These are phyloP conservation scores for Naganishia onofrii DNA, from an alignment of 768 basidiomycete species.

Conservation along the genomic window DNA sequence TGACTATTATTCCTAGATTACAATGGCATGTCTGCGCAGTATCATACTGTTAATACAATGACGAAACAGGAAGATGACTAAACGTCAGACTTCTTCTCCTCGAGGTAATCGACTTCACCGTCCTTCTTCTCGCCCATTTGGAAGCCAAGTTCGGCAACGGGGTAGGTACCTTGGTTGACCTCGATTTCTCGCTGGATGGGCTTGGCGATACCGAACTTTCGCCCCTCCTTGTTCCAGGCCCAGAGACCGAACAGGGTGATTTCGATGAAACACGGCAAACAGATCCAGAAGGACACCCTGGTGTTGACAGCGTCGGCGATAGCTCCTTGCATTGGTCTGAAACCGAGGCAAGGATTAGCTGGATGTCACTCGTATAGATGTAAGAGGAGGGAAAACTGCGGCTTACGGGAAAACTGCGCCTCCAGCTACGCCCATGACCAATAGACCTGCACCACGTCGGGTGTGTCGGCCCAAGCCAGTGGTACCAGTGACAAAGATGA, in stretches of 20 bases:
- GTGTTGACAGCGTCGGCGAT: slow-evolving; percentile 31
- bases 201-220: slow-evolving; percentile 31
- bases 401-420: slow-evolving; percentile 34
- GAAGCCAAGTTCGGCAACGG: slow-evolving; percentile 25
- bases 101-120: slow-evolving; percentile 10
- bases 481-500: slow-evolving; percentile 35
- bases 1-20: too few species aligned
- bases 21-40: neutral
- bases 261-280: slow-evolving; percentile 35
- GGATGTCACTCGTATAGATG: too few species aligned
- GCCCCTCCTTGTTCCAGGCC: slow-evolving; percentile 46
- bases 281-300: slow-evolving; percentile 31
- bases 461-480: slow-evolving; percentile 32
- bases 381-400: too few species aligned
- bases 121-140: slow-evolving; percentile 6
- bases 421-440: slow-evolving; percentile 45
- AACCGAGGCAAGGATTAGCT: too few species aligned
- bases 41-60: slow-evolving; percentile 17
- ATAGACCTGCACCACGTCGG: slow-evolving; percentile 31
- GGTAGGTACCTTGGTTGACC: slow-evolving; percentile 35
- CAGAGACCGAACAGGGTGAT: slow-evolving; percentile 44
- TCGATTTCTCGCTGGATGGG: slow-evolving; percentile 33
- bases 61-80: neutral
- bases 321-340: slow-evolving; percentile 28
- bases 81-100: slow-evolving; percentile 19